Evolutionary conservation across 1,284 basidiomycete species (phyloP).

Genomic region (Anthracocystis walkeri): DNA sequence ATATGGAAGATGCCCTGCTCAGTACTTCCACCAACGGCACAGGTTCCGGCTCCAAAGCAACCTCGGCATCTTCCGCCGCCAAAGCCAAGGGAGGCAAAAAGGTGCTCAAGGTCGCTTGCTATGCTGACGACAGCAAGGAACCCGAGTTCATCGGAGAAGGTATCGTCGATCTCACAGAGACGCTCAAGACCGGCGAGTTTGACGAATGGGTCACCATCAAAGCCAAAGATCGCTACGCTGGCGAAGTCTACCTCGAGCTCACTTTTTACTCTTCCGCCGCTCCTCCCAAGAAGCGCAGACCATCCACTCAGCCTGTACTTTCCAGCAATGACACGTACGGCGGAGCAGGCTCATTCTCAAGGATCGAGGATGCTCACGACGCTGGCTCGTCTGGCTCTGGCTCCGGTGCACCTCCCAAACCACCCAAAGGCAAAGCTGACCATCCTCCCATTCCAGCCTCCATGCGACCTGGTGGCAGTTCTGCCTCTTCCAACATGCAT

Average conservation of each 20-base stretch:
- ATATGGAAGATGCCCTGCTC: constrained; percentile 76
- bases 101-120: constrained; percentile 85
- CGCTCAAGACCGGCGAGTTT: constrained; percentile 91
- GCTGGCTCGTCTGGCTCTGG: constrained; percentile 15
- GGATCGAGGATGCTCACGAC: constrained; percentile 50
- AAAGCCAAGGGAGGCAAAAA: constrained; percentile 77
- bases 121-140: constrained; percentile 93
- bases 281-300: constrained; percentile 59
- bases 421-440: constrained; percentile 25
- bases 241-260: constrained; percentile 68
- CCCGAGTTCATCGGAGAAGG: constrained; percentile 95
- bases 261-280: constrained; percentile 67
- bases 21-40: constrained; percentile 63
- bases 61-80: constrained; percentile 71
- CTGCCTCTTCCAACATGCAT: constrained; percentile 20
- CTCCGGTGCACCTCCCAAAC: constrained; percentile 38
- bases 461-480: constrained; percentile 50
- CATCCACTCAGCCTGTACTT: constrained; percentile 37
- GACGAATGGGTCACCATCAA: constrained; percentile 89
- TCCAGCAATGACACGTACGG: constrained; percentile 56
- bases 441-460: constrained; percentile 57
- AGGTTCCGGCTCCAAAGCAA: constrained; percentile 31
- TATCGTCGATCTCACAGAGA: constrained; percentile 87
- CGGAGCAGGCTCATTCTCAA: constrained; percentile 60
- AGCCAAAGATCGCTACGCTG: constrained; percentile 64